A percentile compares a stretch with the other conserved stretches of the same genome.
Evolutionary conservation across 129 eudicot species (phyloP).

Genomic region (carrot (Daucus carota)): DNA sequence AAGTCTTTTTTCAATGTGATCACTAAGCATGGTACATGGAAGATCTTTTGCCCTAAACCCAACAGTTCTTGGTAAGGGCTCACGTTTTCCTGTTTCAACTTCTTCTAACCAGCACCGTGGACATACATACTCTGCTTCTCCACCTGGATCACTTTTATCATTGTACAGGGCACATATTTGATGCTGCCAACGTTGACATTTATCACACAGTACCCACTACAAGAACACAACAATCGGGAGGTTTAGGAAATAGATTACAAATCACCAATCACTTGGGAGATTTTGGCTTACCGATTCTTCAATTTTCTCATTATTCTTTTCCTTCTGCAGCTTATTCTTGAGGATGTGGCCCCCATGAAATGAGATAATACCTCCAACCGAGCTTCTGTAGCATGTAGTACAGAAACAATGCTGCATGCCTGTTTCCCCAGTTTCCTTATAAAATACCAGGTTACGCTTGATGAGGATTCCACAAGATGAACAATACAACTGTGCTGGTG

Average conservation of each 20-base stretch:
- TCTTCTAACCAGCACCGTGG: conserved; percentile 66
- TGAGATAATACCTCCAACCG: conserved; percentile 40
- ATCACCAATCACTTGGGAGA: neutral
- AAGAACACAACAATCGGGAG: conserved; percentile 14
- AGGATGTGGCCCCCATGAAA: conserved; percentile 36
- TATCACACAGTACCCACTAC: conserved; percentile 95
- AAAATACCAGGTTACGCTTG: conserved; percentile 43
- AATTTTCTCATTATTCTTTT: conserved; percentile 35
- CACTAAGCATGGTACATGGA: conserved; percentile 67
- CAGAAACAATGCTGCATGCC: conserved; percentile 47
- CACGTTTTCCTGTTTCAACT: conserved; percentile 41
- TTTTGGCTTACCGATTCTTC: conserved; percentile 56
- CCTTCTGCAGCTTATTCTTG: conserved; percentile 40
- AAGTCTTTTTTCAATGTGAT: conserved; percentile 66
- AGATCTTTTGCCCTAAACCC: conserved; percentile 65
- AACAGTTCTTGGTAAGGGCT: conserved; percentile 36
- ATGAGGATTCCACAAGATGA: conserved; percentile 50
- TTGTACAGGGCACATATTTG: conserved; percentile 76
- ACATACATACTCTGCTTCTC: conserved; percentile 64
- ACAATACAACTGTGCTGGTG: conserved; percentile 65
- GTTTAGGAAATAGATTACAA: conserved; percentile 1
- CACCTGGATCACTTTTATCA: conserved; percentile 52
- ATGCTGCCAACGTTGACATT: conserved; percentile 84
- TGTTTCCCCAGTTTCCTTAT: conserved; percentile 28
- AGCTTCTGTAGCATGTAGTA: conserved; percentile 42